These are phyloP conservation scores for Kurtzmaniella cleridarum DNA, from an alignment of 805 yeast genomes.

Conservation along the genomic window DNA sequence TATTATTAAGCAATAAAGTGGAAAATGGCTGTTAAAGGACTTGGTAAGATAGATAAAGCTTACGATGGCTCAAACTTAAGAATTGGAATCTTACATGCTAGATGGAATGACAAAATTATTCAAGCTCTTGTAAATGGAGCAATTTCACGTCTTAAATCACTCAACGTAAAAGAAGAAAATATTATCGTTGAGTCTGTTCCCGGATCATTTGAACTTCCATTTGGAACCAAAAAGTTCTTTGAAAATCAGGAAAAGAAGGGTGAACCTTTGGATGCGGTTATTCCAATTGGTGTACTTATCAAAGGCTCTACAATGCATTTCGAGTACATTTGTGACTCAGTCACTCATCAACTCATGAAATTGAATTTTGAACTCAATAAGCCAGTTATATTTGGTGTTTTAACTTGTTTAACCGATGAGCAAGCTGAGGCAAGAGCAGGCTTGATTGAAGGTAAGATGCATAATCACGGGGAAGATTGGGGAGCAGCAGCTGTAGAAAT, in stretches of 20 bases:
- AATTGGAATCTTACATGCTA: constrained; percentile 88
- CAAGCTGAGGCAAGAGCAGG: constrained; percentile 96
- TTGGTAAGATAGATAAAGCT: constrained; percentile 64
- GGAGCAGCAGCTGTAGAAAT: constrained; percentile 98
- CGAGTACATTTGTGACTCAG: constrained; percentile 92
- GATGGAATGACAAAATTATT: constrained; percentile 85
- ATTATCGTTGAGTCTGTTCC: constrained; percentile 85
- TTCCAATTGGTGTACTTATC: constrained; percentile 91
- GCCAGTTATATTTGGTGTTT: constrained; percentile 90
- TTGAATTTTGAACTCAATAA: constrained; percentile 61
- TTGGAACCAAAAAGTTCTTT: constrained; percentile 56
- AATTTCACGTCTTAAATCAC: constrained; percentile 45
- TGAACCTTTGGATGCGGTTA: constrained; percentile 69
- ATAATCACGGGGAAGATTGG: constrained; percentile 98
- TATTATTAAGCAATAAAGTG: neutral
- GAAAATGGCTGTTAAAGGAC: constrained; percentile 73
- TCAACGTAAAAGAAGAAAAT: constrained; percentile 73
- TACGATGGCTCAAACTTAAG: constrained; percentile 67
- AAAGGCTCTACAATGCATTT: constrained; percentile 98
- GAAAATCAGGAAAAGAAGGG: constrained; percentile 38
- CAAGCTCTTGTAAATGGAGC: constrained; percentile 80
- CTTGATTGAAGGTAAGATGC: constrained; percentile 64
- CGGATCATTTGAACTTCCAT: constrained; percentile 92
- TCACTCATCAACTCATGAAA: constrained; percentile 78
- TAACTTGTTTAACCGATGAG: constrained; percentile 89